phyloP scores from a whole-genome alignment of 2,329 filamentous ascomycete species.

The Colletotrichum theobromicola region DNA sequence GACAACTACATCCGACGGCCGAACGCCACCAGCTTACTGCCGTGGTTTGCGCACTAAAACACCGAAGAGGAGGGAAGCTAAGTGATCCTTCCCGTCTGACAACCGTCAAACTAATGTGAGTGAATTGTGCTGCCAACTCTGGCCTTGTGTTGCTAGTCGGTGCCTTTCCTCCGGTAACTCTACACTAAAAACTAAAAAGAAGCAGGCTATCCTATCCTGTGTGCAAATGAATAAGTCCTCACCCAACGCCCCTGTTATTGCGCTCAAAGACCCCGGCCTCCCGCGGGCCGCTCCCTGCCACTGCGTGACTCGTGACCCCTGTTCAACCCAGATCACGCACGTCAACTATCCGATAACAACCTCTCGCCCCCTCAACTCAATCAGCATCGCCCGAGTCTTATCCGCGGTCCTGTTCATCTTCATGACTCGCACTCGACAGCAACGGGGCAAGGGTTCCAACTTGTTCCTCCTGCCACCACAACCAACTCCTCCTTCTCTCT shows the following conservation, averaged over 20 bases:
- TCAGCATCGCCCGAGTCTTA: not conserved
- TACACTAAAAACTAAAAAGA: too few relatives aligned
- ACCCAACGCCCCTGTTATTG: not conserved
- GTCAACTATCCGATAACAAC: not conserved
- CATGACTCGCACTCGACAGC: conserved; percentile 13
- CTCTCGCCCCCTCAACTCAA: not conserved
- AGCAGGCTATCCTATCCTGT: not conserved
- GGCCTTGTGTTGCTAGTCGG: not conserved
- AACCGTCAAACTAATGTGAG: not conserved
- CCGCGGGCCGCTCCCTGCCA: conserved; percentile 11
- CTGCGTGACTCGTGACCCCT: conserved; percentile 7
- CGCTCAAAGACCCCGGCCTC: not conserved
- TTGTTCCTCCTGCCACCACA: not conserved
- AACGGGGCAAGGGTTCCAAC: not conserved
- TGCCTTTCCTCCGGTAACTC: not conserved
- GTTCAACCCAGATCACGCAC: not conserved
- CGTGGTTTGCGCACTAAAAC: not conserved
- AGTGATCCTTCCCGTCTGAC: conserved; percentile 10
- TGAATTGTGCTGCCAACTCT: not conserved
- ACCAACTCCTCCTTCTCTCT: not conserved
- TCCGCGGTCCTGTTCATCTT: not conserved
- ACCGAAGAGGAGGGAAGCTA: not conserved
- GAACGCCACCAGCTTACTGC: not conserved
- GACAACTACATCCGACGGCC: not conserved
- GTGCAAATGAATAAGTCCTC: not conserved